Conservation (phyloP, 2,329 filamentous ascomycete genomes). For the Cladosporium sp. region DNA sequence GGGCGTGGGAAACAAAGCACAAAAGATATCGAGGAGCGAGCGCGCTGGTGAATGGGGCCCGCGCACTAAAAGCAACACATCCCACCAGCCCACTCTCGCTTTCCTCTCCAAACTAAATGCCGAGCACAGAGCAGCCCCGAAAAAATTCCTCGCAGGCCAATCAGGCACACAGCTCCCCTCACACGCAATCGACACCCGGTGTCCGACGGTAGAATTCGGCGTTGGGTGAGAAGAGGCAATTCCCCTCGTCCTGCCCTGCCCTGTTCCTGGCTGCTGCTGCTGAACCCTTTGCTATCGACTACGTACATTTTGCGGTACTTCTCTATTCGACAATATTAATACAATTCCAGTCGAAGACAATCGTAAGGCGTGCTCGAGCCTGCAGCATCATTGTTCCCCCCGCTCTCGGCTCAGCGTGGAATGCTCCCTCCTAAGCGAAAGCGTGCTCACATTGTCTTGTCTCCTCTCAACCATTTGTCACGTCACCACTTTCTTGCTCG, state of each 20-base stretch:
- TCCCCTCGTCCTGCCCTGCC: background rate
- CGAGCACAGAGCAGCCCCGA: slow-evolving; percentile 8
- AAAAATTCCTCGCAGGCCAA: slow-evolving; percentile 12
- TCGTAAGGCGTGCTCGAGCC: slow-evolving; percentile 8
- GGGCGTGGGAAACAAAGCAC: background rate
- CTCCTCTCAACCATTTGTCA: slow-evolving; percentile 14
- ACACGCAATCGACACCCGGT: background rate
- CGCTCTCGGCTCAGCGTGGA: slow-evolving; percentile 1
- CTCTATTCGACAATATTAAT: no score
- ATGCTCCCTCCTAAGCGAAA: background rate
- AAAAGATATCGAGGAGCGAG: background rate
- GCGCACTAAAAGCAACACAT: background rate
- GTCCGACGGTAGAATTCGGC: slow-evolving; percentile 5
- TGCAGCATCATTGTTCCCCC: background rate
- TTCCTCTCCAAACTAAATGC: slow-evolving; percentile 5
- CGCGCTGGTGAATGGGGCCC: background rate
- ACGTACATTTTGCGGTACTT: no score
- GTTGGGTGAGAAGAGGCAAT: background rate
- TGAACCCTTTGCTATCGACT: background rate
- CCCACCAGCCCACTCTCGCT: slow-evolving; percentile 14
- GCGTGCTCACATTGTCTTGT: background rate
- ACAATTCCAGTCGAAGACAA: background rate
- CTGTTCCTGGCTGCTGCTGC: background rate
- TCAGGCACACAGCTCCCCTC: slow-evolving; percentile 1
- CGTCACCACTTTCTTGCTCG: slow-evolving; percentile 2